Conservation (phyloP, 2,329 filamentous ascomycete species). For the Teratosphaeriaceae sp. region DNA sequence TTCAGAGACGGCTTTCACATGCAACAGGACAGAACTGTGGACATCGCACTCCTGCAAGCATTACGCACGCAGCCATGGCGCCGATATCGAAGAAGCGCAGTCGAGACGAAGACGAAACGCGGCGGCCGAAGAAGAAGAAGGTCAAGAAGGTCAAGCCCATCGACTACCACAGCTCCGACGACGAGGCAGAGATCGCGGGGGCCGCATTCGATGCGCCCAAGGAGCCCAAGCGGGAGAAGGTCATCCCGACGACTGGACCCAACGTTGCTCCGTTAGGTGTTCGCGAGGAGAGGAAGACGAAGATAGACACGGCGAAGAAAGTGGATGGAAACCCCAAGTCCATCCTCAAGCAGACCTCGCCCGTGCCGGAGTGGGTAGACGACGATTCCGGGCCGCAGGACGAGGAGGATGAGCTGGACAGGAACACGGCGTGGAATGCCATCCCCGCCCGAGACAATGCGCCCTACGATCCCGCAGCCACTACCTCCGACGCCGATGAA, state of each 20-base stretch:
- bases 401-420: conserved; percentile 31
- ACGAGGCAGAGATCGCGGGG: conserved; percentile 34
- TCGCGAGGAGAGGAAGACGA: neutral
- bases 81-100: conserved; percentile 20
- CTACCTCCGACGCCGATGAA: conserved; percentile 9
- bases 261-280: neutral
- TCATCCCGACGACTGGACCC: neutral
- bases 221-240: conserved; percentile 3
- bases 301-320: conserved; percentile 10
- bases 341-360: conserved; percentile 13
- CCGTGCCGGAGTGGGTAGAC: conserved; percentile 10
- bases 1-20: neutral
- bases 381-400: conserved; percentile 11
- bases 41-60: conserved; percentile 6
- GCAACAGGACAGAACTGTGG: neutral
- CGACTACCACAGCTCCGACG: conserved; percentile 59
- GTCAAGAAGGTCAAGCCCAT: conserved; percentile 55
- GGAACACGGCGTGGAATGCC: conserved; percentile 20
- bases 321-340: conserved; percentile 17
- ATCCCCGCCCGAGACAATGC: neutral
- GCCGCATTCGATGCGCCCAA: conserved; percentile 22
- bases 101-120: conserved; percentile 52
- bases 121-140: conserved; percentile 46
- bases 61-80: conserved; percentile 5
- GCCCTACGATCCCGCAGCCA: neutral